phyloP scores from a whole-genome alignment of 306 rosid species.

The Cicer cuneatum region DNA sequence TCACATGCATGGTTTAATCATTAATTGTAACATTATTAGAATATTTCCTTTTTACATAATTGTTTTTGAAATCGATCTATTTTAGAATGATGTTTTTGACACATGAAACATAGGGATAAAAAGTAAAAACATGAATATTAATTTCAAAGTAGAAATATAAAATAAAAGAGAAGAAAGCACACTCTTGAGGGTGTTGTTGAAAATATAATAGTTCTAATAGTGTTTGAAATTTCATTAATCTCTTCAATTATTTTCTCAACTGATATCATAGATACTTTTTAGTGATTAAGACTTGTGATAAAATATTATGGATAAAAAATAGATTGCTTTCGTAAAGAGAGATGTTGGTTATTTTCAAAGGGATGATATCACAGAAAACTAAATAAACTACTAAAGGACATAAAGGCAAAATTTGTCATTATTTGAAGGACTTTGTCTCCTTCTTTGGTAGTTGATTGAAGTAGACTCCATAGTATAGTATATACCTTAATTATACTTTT shows the following conservation, averaged over 20 bases:
- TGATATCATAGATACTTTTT: conserved; percentile 26
- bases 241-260: conserved; percentile 15
- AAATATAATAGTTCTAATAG: conserved; percentile 13
- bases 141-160: conserved; percentile 1
- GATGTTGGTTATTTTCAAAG: conserved; percentile 42
- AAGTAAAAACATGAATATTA: background rate
- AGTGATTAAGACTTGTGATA: conserved; percentile 38
- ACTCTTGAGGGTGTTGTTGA: background rate
- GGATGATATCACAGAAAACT: conserved; percentile 25
- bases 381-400: conserved; percentile 1
- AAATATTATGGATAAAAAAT: conserved; percentile 18
- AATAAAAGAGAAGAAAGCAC: background rate
- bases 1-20: background rate
- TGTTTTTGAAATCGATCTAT: too few relatives aligned
- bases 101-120: too few relatives aligned
- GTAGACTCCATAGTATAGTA: background rate
- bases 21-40: too few relatives aligned
- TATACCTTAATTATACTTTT: conserved; percentile 2
- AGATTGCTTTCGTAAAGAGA: background rate
- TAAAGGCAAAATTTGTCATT: conserved; percentile 46
- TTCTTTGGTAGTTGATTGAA: conserved; percentile 13
- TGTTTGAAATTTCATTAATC: conserved; percentile 2
- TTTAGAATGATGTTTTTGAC: too few relatives aligned
- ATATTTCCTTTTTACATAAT: too few relatives aligned
- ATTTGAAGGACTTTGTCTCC: conserved; percentile 28